phyloP scores from a whole-genome alignment of 768 basidiomycete genomes.

The Panus rudis region DNA sequence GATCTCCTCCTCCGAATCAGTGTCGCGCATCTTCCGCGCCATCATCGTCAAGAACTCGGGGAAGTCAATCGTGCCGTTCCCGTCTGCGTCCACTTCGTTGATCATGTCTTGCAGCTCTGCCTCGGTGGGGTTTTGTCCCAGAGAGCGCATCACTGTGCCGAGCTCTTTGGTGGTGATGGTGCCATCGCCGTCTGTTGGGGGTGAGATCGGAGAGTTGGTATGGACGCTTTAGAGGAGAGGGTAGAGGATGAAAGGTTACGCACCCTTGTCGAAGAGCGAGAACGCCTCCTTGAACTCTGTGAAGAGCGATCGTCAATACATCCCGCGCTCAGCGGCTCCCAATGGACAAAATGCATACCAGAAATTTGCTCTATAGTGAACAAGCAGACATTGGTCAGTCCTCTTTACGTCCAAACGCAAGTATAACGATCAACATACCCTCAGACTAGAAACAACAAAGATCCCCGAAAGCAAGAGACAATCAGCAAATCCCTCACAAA shows the following conservation, averaged over 20 bases:
- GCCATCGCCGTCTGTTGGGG: conserved; percentile 75
- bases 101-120: conserved; percentile 93
- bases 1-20: conserved; percentile 91
- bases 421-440: conserved; percentile 15
- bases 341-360: conserved; percentile 40
- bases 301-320: conserved; percentile 6
- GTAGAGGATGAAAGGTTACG: conserved; percentile 16
- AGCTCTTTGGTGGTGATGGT: conserved; percentile 89
- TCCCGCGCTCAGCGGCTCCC: neutral
- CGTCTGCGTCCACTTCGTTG: conserved; percentile 88
- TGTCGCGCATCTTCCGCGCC: conserved; percentile 87
- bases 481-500: conserved; percentile 3
- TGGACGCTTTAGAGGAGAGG: conserved; percentile 3
- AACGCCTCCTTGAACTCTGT: conserved; percentile 98
- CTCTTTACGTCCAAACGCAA: neutral
- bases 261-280: conserved; percentile 94
- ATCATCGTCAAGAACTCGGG: conserved; percentile 77
- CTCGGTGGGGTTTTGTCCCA: conserved; percentile 90
- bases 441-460: conserved; percentile 15
- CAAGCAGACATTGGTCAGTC: neutral
- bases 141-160: conserved; percentile 88
- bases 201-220: neutral
- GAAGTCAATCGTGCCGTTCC: conserved; percentile 83
- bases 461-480: neutral
- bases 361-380: conserved; percentile 73